phyloP scores from a whole-genome alignment of 495 filamentous ascomycete species.

The Lasiosphaeria hispida region DNA sequence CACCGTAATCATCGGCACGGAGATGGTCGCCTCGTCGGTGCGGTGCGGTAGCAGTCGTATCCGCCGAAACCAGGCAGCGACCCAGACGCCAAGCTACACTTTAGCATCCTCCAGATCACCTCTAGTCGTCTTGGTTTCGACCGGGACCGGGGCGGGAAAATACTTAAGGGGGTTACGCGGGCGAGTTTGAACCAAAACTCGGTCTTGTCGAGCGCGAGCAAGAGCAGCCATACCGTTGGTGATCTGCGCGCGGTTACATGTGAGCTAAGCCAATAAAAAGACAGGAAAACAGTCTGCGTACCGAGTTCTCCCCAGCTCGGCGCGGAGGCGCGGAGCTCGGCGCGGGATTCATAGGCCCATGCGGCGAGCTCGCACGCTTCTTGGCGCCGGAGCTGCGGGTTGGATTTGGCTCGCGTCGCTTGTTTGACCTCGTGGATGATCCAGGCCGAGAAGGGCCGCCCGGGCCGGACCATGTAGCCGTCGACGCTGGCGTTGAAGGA shows the following conservation, averaged over 20 bases:
- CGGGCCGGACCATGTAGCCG: slow-evolving; percentile 2
- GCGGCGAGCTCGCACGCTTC: neutral
- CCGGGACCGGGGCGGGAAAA: too few species aligned
- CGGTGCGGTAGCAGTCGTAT: too few species aligned
- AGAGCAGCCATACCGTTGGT: slow-evolving; percentile 2
- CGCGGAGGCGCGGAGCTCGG: neutral
- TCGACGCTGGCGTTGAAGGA: neutral
- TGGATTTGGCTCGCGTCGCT: neutral
- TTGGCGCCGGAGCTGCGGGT: neutral
- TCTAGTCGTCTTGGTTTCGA: too few species aligned
- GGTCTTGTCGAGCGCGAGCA: slow-evolving; percentile 1
- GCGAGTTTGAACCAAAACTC: slow-evolving; percentile 7
- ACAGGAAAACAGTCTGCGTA: too few species aligned
- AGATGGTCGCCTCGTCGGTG: too few species aligned
- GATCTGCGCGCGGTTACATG: neutral
- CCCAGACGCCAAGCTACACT: too few species aligned
- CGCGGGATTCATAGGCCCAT: neutral
- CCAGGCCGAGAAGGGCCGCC: neutral
- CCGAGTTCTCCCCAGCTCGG: neutral
- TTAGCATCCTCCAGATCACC: too few species aligned
- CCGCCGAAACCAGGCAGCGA: too few species aligned
- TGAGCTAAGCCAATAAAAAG: too few species aligned
- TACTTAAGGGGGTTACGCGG: too few species aligned
- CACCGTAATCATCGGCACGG: too few species aligned
- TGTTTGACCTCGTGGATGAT: slow-evolving; percentile 6